phyloP scores from a whole-genome alignment of 345 rosid species.

The Citrus glauca region DNA sequence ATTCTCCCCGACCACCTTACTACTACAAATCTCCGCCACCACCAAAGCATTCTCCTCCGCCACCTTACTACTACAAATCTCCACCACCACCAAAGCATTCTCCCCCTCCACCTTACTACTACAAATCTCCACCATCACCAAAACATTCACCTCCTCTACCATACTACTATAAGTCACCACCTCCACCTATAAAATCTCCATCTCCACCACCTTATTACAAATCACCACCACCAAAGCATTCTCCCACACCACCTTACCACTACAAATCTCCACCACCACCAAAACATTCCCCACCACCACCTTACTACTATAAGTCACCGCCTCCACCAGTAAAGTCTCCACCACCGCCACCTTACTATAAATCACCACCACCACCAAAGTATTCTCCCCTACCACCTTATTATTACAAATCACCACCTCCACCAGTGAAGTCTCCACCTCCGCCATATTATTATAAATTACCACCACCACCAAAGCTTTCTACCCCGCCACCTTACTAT shows the following conservation, averaged over 20 bases:
- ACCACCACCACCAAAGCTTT: neutral
- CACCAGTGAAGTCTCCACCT: neutral
- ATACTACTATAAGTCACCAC: neutral
- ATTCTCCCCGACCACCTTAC: neutral
- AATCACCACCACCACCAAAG: neutral
- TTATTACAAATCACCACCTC: slow-evolving; percentile 1
- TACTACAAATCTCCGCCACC: neutral
- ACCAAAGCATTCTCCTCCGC: too few relatives aligned
- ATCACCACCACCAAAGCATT: neutral
- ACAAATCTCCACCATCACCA: neutral
- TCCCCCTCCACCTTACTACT: neutral
- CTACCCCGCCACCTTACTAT: neutral
- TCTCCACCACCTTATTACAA: slow-evolving; percentile 14
- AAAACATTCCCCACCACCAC: neutral
- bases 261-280: slow-evolving; percentile 12
- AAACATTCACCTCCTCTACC: neutral
- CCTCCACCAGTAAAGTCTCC: neutral
- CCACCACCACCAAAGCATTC: neutral
- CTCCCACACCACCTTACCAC: neutral
- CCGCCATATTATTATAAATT: neutral
- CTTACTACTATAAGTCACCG: neutral
- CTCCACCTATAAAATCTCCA: neutral
- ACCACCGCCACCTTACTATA: neutral
- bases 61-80: slow-evolving; percentile 2
- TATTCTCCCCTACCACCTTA: neutral